These are phyloP conservation scores for Multifurca ochricompacta DNA, from an alignment of 768 basidiomycete species.

Conservation along the genomic window DNA sequence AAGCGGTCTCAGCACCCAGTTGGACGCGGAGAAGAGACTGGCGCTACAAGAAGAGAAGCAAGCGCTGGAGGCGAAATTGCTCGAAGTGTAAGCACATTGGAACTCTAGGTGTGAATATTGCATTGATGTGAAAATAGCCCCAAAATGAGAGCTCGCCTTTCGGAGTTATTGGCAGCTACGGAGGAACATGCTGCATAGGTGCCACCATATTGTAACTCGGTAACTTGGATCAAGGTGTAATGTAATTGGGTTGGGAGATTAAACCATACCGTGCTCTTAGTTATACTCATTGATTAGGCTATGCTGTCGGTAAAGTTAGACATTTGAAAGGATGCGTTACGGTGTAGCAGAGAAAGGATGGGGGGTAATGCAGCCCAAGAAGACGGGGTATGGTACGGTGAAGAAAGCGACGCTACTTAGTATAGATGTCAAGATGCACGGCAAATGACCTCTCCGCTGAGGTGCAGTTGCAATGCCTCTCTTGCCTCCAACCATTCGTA, in stretches of 20 bases:
- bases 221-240: not conserved
- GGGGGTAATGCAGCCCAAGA: not conserved
- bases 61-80: conserved; percentile 70
- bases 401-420: not conserved
- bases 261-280: not conserved
- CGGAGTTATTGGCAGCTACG: conserved; percentile 45
- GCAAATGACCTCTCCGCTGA: conserved; percentile 84
- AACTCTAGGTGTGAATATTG: not conserved
- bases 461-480: conserved; percentile 73
- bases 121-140: conserved; percentile 40
- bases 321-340: not conserved
- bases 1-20: conserved; percentile 52
- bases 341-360: not conserved
- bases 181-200: conserved; percentile 15
- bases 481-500: conserved; percentile 88
- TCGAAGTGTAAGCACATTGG: conserved; percentile 64
- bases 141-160: conserved; percentile 69
- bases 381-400: not conserved
- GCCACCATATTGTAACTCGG: not conserved
- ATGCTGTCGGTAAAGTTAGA: not conserved
- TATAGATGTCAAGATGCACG: conserved; percentile 37
- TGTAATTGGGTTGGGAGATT: not conserved
- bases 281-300: not conserved
- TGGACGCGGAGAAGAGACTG: conserved; percentile 84
- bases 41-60: conserved; percentile 95